Evolutionary conservation across 2,329 filamentous ascomycete species (phyloP), one percentile per base, ranked within the genome.

Genomic region (Didymosphaeria variabile): DNA sequence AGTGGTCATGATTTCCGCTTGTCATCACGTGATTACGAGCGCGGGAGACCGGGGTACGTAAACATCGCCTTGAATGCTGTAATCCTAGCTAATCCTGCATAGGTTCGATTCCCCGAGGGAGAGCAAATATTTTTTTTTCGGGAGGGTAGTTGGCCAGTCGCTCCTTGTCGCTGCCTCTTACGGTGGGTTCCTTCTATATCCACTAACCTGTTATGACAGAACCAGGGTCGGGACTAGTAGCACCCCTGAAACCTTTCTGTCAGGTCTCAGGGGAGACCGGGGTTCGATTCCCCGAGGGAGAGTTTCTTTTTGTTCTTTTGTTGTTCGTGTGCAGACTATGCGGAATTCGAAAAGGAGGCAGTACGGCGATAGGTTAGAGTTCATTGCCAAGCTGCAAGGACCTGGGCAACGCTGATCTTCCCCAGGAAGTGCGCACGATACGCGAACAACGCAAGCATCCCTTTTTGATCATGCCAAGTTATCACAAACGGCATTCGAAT

Each of bases 281-380:
- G 66, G 64, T 68, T 68, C 66, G 66, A 68, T 68, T 68, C 67
- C 68, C 64, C 67, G 60, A 52, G 44, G 56, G 60, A 62, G 60
- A 62, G 60, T 9, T 56, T 19, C 46, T 23, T 57, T 51, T 57
- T 57, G 44, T 2, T 19, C 6, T 52, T 51, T 36, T 36, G 29
- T 5, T 15, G 10, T 29, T 46, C 5, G 21, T 38, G 8, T 12
- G 36, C 3, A 5, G 2, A 5, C 4, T 29, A 29, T 29, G 17
- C 5, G 38, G 17, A 17, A 3, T 40, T 8, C 38, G n/a, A 17
- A 40, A n/a, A 40, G 7, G 15, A 40, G 15, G 7, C 6, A 40
- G 38, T 15, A 40, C 38, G 13, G 17, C n/a, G 38, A 15, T 17
- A n/a, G 38, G 38, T n/a, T 40, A n/a, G 15, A n/a, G 38, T 40